phyloP scores from a whole-genome alignment of 495 filamentous ascomycete species.

The Corynascus novoguineensis region DNA sequence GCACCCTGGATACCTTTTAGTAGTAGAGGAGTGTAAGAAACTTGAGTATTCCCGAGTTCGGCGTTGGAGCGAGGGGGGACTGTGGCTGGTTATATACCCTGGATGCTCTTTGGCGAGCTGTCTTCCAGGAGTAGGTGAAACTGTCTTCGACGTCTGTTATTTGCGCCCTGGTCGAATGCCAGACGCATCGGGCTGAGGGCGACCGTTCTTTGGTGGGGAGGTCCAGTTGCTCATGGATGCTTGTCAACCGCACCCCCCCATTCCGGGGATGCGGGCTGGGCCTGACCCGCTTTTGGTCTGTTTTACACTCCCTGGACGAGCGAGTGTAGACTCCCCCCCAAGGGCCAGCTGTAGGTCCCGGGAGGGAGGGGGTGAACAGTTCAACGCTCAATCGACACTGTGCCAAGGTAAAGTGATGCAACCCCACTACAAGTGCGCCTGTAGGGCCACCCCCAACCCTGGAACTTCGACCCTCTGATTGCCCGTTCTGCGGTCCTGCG shows the following conservation, averaged over 20 bases:
- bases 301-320: slow-evolving; percentile 1
- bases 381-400: background rate
- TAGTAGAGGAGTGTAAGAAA: too few relatives aligned
- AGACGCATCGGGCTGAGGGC: background rate
- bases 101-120: background rate
- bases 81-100: slow-evolving; percentile 8
- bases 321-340: too few relatives aligned
- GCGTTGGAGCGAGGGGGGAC: background rate
- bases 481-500: too few relatives aligned
- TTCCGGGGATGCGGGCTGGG: slow-evolving; percentile 8
- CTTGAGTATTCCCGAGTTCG: too few relatives aligned
- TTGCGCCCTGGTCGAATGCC: background rate
- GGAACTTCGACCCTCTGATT: too few relatives aligned
- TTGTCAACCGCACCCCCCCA: background rate
- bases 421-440: background rate
- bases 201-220: slow-evolving; percentile 1
- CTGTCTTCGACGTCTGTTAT: background rate
- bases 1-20: too few relatives aligned
- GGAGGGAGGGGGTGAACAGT: background rate
- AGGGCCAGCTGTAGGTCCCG: too few relatives aligned
- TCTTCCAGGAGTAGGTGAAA: slow-evolving; percentile 1
- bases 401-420: background rate
- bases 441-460: too few relatives aligned
- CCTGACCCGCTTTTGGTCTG: slow-evolving; percentile 6
- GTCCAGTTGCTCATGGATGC: background rate